Conservation (phyloP, 306 rosid species). For the Urtica urens region DNA sequence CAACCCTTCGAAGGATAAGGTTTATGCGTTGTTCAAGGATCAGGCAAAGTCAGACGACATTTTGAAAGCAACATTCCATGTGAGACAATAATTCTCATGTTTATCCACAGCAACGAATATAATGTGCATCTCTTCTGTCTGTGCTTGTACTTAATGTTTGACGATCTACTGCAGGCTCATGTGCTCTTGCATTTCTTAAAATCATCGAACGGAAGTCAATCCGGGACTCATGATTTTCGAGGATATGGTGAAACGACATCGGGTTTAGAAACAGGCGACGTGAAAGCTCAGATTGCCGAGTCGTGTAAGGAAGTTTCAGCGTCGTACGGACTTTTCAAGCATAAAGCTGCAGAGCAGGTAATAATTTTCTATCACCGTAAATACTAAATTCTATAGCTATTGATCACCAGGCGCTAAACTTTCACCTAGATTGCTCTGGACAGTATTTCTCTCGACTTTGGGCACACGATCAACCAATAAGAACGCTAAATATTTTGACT, state of each 20-base stretch:
- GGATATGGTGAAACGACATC: slow-evolving; percentile 23
- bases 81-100: slow-evolving; percentile 42
- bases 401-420: no score
- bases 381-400: no score
- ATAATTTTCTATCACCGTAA: neutral
- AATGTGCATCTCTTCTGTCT: neutral
- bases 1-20: slow-evolving; percentile 65
- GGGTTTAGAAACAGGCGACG: slow-evolving; percentile 31
- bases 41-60: slow-evolving; percentile 95
- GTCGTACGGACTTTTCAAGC: slow-evolving; percentile 67
- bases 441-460: no score
- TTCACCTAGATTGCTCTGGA: no score
- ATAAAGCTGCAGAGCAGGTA: slow-evolving; percentile 80
- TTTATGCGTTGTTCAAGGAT: slow-evolving; percentile 88
- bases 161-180: slow-evolving; percentile 60
- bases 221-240: slow-evolving; percentile 25
- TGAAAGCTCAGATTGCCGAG: slow-evolving; percentile 55
- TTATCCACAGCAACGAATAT: slow-evolving; percentile 10
- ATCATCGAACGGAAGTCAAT: slow-evolving; percentile 28
- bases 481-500: neutral
- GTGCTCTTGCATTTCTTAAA: slow-evolving; percentile 70
- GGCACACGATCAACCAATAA: no score
- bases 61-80: slow-evolving; percentile 91
- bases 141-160: slow-evolving; percentile 4
- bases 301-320: slow-evolving; percentile 66